Evolutionary conservation across 2,329 filamentous ascomycete species (phyloP).

Genomic region (Colletotrichum camelliae): DNA sequence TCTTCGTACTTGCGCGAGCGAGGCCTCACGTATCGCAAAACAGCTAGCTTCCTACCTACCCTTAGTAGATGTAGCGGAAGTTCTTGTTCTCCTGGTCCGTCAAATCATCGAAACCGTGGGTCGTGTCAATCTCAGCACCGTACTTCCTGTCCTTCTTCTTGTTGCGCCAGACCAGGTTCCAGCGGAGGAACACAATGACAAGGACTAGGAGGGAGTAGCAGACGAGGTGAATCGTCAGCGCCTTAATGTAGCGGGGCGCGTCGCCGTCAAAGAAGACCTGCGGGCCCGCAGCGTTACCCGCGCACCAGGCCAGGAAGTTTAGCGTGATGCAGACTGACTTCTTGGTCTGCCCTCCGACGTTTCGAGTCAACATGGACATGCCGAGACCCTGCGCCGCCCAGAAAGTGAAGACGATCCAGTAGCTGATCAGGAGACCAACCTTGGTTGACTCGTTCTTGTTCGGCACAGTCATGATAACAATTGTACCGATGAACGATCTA

Average conservation of each 20-base stretch:
- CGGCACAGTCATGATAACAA: conserved; percentile 11
- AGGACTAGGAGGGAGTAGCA: conserved; percentile 33
- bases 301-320: conserved; percentile 41
- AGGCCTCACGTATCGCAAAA: background rate
- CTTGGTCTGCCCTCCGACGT: conserved; percentile 33
- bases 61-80: conserved; percentile 21
- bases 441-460: background rate
- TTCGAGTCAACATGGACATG: conserved; percentile 27
- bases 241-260: conserved; percentile 38
- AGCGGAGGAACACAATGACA: conserved; percentile 27
- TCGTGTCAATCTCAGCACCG: conserved; percentile 12
- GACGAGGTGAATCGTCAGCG: conserved; percentile 37
- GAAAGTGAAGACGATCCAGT: conserved; percentile 1
- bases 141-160: conserved; percentile 14
- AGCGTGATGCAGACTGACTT: conserved; percentile 41
- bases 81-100: conserved; percentile 23
- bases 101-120: conserved; percentile 21
- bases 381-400: conserved; percentile 6
- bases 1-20: background rate
- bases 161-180: conserved; percentile 26
- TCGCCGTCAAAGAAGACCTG: conserved; percentile 38
- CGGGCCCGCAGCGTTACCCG: conserved; percentile 42
- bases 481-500: background rate
- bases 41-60: background rate
- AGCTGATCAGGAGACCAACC: background rate